Conservation (phyloP, 2,329 filamentous ascomycete species). For the Clathrospora elynae region DNA sequence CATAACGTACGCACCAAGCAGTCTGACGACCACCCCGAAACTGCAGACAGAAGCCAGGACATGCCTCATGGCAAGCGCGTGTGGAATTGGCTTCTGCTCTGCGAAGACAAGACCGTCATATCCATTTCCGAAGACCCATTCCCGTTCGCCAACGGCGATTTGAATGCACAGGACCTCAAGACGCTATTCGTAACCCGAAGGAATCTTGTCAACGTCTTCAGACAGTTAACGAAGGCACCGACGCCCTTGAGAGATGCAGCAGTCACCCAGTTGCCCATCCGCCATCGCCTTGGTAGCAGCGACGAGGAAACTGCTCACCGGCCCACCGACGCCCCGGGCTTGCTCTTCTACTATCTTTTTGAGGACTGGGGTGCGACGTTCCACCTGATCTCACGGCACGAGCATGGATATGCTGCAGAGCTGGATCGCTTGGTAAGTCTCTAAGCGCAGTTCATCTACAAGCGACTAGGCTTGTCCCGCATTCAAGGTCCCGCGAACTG, state of each 20-base stretch:
- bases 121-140: conserved; percentile 68
- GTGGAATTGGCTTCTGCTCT: conserved; percentile 75
- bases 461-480: no score
- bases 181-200: conserved; percentile 59
- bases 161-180: conserved; percentile 51
- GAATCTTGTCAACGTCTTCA: conserved; percentile 66
- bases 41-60: conserved; percentile 41
- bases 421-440: conserved; percentile 56
- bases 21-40: conserved; percentile 28
- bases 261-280: conserved; percentile 52
- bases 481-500: no score
- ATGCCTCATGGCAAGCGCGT: conserved; percentile 59
- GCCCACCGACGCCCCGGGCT: conserved; percentile 61
- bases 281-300: conserved; percentile 52
- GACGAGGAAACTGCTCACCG: conserved; percentile 54
- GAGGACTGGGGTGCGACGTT: conserved; percentile 68
- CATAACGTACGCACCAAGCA: conserved; percentile 50
- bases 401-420: conserved; percentile 55
- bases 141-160: conserved; percentile 45
- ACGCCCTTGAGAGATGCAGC: conserved; percentile 48
- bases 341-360: conserved; percentile 70
- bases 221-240: conserved; percentile 63
- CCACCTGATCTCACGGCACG: conserved; percentile 57
- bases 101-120: conserved; percentile 72
- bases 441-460: no score